These are phyloP conservation scores for Blastobotrys robertii DNA, from an alignment of 805 yeast species.

Conservation along the genomic window DNA sequence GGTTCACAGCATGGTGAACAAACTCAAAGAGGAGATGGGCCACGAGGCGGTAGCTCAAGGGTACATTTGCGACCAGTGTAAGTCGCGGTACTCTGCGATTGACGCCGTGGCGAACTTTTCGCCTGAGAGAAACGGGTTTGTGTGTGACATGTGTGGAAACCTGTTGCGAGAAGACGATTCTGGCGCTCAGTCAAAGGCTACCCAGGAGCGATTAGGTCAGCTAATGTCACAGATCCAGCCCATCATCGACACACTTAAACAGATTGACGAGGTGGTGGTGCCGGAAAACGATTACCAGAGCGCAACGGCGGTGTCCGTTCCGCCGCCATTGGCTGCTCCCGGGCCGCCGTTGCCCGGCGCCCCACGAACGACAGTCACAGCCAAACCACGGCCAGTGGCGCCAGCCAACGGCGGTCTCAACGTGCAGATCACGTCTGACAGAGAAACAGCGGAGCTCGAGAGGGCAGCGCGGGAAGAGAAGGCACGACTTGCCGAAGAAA, in stretches of 20 bases:
- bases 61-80: slow-evolving; percentile 80
- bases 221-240: slow-evolving; percentile 89
- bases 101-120: slow-evolving; percentile 80
- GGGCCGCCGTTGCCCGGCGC: slow-evolving; percentile 9
- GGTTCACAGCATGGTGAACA: slow-evolving; percentile 73
- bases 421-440: slow-evolving; percentile 78
- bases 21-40: slow-evolving; percentile 71
- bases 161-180: slow-evolving; percentile 80
- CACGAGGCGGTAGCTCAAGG: slow-evolving; percentile 89
- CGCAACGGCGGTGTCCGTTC: slow-evolving; percentile 71
- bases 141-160: slow-evolving; percentile 77
- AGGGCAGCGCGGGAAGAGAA: slow-evolving; percentile 60
- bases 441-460: slow-evolving; percentile 64
- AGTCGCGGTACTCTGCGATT: slow-evolving; percentile 67
- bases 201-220: slow-evolving; percentile 71
- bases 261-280: slow-evolving; percentile 67
- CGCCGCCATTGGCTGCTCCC: slow-evolving; percentile 41
- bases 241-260: slow-evolving; percentile 68
- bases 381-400: slow-evolving; percentile 24
- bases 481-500: slow-evolving; percentile 70
- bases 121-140: slow-evolving; percentile 69
- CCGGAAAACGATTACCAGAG: slow-evolving; percentile 88
- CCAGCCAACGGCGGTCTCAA: slow-evolving; percentile 45
- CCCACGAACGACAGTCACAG: slow-evolving; percentile 22
- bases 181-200: slow-evolving; percentile 66